Evolutionary conservation across 352 stramenopile species (phyloP).

Genomic region (Globisporangium mamillatum): DNA sequence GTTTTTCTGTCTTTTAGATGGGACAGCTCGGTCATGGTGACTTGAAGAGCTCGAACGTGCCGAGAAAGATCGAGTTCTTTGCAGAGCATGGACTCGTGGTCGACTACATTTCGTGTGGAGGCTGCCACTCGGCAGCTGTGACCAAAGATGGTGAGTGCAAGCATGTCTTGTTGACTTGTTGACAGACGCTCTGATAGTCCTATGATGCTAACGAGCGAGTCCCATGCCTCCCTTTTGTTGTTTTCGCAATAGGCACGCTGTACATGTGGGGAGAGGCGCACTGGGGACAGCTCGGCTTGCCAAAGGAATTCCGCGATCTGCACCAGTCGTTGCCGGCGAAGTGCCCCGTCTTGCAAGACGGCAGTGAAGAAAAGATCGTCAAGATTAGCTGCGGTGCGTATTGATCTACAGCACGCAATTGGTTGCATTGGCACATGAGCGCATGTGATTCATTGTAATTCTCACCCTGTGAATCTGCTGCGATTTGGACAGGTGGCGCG

Average conservation of each 20-base stretch:
- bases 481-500: conserved; percentile 33
- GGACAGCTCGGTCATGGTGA: conserved; percentile 75
- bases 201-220: background rate
- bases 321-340: conserved; percentile 67
- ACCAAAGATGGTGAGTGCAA: conserved; percentile 47
- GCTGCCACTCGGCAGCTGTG: conserved; percentile 79
- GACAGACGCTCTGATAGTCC: background rate
- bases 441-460: background rate
- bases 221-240: background rate
- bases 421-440: background rate
- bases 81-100: conserved; percentile 39
- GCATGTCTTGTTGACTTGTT: background rate
- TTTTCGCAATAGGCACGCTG: conserved; percentile 32
- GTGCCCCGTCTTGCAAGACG: conserved; percentile 52
- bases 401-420: too few relatives aligned
- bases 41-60: conserved; percentile 67
- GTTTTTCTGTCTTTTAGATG: conserved; percentile 40
- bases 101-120: conserved; percentile 78
- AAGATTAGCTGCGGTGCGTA: conserved; percentile 68
- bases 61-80: conserved; percentile 66
- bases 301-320: conserved; percentile 56
- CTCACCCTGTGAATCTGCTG: background rate
- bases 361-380: conserved; percentile 52
- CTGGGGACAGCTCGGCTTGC: conserved; percentile 75
- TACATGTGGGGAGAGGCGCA: conserved; percentile 86